These are phyloP conservation scores for Musa acuminata DNA, from an alignment of 176 grass and related monocot genomes.

Conservation along the genomic window DNA sequence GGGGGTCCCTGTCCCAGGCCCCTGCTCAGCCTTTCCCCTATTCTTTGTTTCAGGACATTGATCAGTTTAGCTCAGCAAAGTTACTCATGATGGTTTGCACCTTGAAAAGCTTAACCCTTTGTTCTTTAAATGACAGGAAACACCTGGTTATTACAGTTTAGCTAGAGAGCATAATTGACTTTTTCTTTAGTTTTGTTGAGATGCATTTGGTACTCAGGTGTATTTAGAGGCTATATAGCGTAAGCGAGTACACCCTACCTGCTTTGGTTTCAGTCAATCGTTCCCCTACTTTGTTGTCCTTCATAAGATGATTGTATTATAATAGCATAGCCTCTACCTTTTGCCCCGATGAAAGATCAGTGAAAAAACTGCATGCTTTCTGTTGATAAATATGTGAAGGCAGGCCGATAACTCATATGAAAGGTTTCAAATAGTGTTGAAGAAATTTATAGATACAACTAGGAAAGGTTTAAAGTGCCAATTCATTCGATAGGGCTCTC, in stretches of 20 bases:
- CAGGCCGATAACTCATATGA: not conserved
- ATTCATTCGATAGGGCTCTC: not conserved
- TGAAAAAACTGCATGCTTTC: not conserved
- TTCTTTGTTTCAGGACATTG: not conserved
- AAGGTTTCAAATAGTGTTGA: not conserved
- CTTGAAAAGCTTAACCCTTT: not conserved
- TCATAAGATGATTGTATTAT: not conserved
- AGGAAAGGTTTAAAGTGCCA: not conserved
- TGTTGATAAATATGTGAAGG: not conserved
- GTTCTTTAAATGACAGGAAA: not conserved
- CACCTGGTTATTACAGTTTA: not conserved
- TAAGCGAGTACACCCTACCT: not conserved
- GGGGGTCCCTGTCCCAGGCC: not conserved
- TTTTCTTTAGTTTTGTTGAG: not conserved
- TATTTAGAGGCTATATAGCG: no score
- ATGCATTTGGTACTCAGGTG: no score
- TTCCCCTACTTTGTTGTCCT: not conserved
- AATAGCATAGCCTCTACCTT: not conserved
- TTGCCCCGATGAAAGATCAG: not conserved
- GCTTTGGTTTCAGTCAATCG: not conserved
- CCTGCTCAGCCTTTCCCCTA: no score
- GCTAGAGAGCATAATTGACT: not conserved
- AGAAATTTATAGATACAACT: not conserved
- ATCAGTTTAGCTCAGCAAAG: not conserved
- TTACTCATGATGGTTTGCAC: not conserved